Base-by-base conservation (phyloP, 768 basidiomycete genomes). In the Leucocoprinus birnbaumii region DNA sequence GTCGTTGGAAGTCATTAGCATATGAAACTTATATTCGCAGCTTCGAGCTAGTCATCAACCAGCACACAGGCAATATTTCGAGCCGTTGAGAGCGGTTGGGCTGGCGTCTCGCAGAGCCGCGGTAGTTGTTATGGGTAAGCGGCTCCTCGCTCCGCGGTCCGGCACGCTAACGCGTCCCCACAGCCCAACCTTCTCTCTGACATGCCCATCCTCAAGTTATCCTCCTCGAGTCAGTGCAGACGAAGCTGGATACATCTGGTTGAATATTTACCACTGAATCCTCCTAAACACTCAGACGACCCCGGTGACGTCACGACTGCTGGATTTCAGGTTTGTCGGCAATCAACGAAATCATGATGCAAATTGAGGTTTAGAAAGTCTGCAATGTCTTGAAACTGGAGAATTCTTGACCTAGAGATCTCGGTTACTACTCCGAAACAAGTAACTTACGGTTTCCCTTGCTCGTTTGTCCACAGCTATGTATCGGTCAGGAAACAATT, bases 1-100 rank as follows among this genome's bases (percentile, higher is more conserved):
- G 75, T 0, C 48, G 71, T 0, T 78, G 76, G 76, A 64, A 61
- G 21, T 76, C 73, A 0, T 55, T 73, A 0, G 73, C 75, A 1
- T 77, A 74, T 55, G 63, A 74, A 55, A 58, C 64, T 0, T 75
- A 76, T 62, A 68, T 74, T 16, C 66, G 68, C 0, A 65, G 70
- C 21, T 70, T 75, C 40, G 69, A 74, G 56, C 68, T 68, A 38
- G 57, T 73, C 2, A 61, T 69, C 0, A 65, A 66, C 16, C 48
- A 38, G 1, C 64, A 67, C 51, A 55, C 61, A 31, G 51, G 40
- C 31, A 43, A 52, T 19, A 2, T 52, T 6, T 21, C 49, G 1
- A 5, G 1, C 27, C 16, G 25, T 6, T 48, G n/a, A 31, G 31
- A 31, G 11, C 31, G 31, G 47, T 48, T 48, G 47, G 47, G 47